phyloP scores from a whole-genome alignment of 2,329 filamentous ascomycete genomes.

The Aureobasidium uvarum region DNA sequence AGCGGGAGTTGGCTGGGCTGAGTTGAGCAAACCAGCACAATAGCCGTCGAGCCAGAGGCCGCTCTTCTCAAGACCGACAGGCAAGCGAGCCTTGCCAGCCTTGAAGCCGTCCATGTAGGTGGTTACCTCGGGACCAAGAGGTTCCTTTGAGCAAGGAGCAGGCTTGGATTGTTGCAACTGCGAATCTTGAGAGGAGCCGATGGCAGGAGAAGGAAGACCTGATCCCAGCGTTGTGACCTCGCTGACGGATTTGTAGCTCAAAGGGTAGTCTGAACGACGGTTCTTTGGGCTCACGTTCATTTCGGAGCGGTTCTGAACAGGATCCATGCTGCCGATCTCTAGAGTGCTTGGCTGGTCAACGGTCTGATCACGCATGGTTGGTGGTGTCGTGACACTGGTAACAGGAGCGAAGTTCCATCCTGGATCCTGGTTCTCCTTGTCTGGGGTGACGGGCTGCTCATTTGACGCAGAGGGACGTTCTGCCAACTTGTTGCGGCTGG shows the following conservation, averaged over 20 bases:
- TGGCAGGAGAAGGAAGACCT: not conserved
- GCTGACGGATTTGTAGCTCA: conserved; percentile 22
- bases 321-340: not conserved
- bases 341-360: conserved; percentile 2
- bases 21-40: conserved; percentile 37
- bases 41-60: conserved; percentile 39
- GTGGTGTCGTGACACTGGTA: conserved; percentile 20
- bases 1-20: conserved; percentile 21
- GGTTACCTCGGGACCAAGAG: not conserved
- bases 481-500: conserved; percentile 8
- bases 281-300: conserved; percentile 29
- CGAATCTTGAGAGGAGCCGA: not conserved
- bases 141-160: not conserved
- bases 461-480: conserved; percentile 3
- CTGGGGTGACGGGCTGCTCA: conserved; percentile 29
- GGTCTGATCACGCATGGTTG: not conserved
- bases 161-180: not conserved
- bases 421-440: conserved; percentile 30
- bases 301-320: conserved; percentile 26
- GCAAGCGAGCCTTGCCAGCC: conserved; percentile 36
- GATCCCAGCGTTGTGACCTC: conserved; percentile 3
- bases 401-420: conserved; percentile 31
- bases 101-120: conserved; percentile 38
- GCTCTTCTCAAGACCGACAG: conserved; percentile 32
- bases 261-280: conserved; percentile 14